phyloP scores from a whole-genome alignment of 1,284 basidiomycete genomes.

The Heterobasidion irregulare region DNA sequence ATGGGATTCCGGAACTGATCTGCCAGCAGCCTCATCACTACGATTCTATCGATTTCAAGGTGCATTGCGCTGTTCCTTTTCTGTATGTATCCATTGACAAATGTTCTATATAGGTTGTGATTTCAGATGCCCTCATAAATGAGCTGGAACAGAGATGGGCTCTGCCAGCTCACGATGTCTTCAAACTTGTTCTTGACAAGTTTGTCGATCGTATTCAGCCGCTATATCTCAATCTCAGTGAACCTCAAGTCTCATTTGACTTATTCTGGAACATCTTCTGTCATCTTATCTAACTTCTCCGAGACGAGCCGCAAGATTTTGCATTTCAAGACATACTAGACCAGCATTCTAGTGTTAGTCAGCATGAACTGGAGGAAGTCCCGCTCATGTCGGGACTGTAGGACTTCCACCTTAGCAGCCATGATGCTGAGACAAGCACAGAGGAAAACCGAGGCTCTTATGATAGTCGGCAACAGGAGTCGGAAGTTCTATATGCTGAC shows the following conservation, averaged over 20 bases:
- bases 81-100: neutral
- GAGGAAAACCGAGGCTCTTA: neutral
- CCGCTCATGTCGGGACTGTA: no score
- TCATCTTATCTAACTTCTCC: no score
- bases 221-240: neutral
- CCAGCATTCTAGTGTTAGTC: no score
- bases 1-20: conserved; percentile 24
- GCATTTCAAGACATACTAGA: no score
- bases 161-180: neutral
- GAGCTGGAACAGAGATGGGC: neutral
- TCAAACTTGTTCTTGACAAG: neutral
- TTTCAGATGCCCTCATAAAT: no score
- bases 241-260: neutral
- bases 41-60: conserved; percentile 20
- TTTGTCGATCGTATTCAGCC: neutral
- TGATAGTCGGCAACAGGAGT: neutral
- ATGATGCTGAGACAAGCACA: neutral
- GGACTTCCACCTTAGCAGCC: neutral
- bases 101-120: neutral
- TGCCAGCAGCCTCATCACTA: conserved; percentile 9
- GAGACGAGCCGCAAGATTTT: no score
- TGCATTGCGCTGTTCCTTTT: conserved; percentile 5
- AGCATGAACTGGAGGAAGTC: no score
- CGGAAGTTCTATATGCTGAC: neutral
- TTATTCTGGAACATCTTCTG: neutral